These are phyloP conservation scores for Ceratobasidium sp. DNA, from an alignment of 1,284 basidiomycete species.

Conservation along the genomic window DNA sequence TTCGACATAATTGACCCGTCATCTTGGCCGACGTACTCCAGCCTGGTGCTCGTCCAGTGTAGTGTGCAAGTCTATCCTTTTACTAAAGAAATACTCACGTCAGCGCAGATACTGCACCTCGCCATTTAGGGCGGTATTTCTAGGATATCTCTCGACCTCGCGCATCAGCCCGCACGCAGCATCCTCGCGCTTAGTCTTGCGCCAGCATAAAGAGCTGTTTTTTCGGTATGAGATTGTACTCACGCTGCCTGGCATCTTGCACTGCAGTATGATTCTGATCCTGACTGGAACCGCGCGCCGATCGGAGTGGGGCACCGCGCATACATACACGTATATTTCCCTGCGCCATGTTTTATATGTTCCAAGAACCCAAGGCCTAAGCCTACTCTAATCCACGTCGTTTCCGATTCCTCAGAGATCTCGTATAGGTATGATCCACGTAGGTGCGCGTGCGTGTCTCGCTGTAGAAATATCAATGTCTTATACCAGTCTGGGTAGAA, in stretches of 20 bases:
- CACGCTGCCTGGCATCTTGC: slow-evolving; percentile 5
- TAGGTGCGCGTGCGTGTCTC: background rate
- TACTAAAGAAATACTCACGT: too few relatives aligned
- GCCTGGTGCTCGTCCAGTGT: too few relatives aligned
- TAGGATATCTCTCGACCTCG: too few relatives aligned
- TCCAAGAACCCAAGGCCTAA: background rate
- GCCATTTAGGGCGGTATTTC: too few relatives aligned
- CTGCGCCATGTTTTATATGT: background rate
- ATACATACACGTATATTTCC: background rate
- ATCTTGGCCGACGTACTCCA: too few relatives aligned
- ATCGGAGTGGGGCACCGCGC: background rate
- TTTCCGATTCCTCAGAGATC: background rate
- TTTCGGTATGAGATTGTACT: background rate
- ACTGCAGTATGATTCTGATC: background rate
- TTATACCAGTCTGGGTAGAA: background rate
- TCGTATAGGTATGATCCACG: background rate
- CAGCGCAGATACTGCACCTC: too few relatives aligned
- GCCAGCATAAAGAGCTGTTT: too few relatives aligned
- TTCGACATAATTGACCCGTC: too few relatives aligned
- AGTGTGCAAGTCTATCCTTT: too few relatives aligned
- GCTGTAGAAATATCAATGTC: background rate
- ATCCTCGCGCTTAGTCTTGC: too few relatives aligned
- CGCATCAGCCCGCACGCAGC: too few relatives aligned
- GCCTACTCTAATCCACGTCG: background rate
- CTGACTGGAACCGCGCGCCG: background rate